These are phyloP conservation scores for Aureobasidium namibiae DNA, from an alignment of 2,329 filamentous ascomycete species.

Conservation along the genomic window DNA sequence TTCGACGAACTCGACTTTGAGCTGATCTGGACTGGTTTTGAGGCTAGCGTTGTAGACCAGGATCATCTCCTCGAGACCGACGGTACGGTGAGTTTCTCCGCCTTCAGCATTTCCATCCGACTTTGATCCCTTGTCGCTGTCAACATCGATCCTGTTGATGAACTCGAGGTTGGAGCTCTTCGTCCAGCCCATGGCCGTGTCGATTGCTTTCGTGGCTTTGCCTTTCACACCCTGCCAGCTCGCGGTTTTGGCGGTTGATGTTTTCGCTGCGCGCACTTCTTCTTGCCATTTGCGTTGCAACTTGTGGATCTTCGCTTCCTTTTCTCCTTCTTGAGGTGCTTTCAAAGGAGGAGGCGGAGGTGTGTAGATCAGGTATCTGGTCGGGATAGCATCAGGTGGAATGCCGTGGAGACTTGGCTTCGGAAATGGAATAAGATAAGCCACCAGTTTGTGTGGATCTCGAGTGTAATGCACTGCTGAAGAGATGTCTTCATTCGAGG, in stretches of 20 bases:
- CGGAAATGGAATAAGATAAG: slow-evolving; percentile 38
- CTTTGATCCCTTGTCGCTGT: slow-evolving; percentile 16
- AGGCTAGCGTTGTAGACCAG: slow-evolving; percentile 32
- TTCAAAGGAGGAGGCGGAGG: slow-evolving; percentile 35
- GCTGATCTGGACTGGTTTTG: slow-evolving; percentile 22
- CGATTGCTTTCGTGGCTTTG: slow-evolving; percentile 32
- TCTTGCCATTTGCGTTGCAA: slow-evolving; percentile 39
- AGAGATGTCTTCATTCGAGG: slow-evolving; percentile 18
- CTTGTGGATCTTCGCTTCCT: slow-evolving; percentile 35
- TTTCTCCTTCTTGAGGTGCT: slow-evolving; percentile 33
- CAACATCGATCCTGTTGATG: slow-evolving; percentile 31
- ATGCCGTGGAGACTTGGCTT: slow-evolving; percentile 31
- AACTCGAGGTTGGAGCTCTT: slow-evolving; percentile 37
- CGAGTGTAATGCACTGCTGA: slow-evolving; percentile 33
- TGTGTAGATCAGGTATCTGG: slow-evolving; percentile 38
- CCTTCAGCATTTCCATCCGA: slow-evolving; percentile 24
- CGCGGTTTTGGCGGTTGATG: slow-evolving; percentile 31
- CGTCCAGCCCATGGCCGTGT: slow-evolving; percentile 34
- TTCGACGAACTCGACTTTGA: slow-evolving; percentile 35
- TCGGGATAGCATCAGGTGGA: slow-evolving; percentile 26
- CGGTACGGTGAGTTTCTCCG: slow-evolving; percentile 27
- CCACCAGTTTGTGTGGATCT: slow-evolving; percentile 34
- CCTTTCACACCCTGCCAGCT: slow-evolving; percentile 38
- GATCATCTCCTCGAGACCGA: slow-evolving; percentile 33
- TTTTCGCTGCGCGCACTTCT: slow-evolving; percentile 36